phyloP scores from a whole-genome alignment of 83 land plant species.

The Thuja plicata region DNA sequence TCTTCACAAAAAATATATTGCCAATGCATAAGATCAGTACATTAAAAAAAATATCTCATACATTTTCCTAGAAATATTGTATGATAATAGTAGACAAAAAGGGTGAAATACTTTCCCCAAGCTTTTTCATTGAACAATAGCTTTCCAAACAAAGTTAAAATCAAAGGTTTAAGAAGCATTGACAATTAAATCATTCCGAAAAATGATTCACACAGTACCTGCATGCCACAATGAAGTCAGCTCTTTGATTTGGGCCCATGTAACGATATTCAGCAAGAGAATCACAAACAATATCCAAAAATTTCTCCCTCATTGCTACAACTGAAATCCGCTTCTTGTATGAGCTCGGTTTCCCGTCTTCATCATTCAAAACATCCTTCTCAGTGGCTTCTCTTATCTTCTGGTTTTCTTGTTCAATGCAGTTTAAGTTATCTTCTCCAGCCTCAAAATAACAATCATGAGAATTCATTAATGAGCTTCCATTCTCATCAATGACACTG shows the following conservation, averaged over 20 bases:
- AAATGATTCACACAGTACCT: constrained; percentile 44
- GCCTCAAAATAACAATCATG: background rate
- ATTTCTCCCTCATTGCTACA: constrained; percentile 50
- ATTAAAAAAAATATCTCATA: background rate
- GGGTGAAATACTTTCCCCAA: background rate
- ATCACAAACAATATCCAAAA: constrained; percentile 77
- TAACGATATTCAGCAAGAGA: constrained; percentile 77
- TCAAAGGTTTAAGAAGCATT: background rate
- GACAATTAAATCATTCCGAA: background rate
- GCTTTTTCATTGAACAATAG: background rate
- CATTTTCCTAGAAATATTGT: background rate
- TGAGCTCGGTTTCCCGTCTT: constrained; percentile 8
- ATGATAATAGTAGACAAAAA: background rate
- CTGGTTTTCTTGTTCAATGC: background rate
- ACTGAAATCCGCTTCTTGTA: constrained; percentile 75
- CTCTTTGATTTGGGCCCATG: constrained; percentile 83
- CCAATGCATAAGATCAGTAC: background rate
- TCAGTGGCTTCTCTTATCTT: background rate
- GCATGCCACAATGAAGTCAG: constrained; percentile 77
- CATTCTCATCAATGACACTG: background rate
- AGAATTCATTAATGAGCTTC: background rate
- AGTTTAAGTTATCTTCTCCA: background rate
- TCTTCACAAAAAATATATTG: background rate
- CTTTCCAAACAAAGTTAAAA: background rate
- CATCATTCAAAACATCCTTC: background rate